phyloP scores from a whole-genome alignment of 495 filamentous ascomycete species.

The Tuber borchii region DNA sequence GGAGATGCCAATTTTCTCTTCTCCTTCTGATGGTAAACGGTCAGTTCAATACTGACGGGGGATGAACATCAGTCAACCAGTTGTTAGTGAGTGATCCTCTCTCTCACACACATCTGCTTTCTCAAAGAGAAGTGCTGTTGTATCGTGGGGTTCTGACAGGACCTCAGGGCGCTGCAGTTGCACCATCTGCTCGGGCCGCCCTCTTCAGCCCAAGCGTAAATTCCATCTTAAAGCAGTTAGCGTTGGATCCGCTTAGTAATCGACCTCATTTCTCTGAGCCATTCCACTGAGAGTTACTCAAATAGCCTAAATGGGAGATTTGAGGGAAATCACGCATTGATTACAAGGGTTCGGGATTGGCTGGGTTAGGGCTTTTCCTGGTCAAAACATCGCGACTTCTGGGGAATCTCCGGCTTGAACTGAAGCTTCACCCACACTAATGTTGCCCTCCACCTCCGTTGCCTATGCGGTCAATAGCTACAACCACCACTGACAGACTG shows the following conservation, averaged over 20 bases:
- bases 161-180: neutral
- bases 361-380: neutral
- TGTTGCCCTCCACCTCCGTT: neutral
- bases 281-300: neutral
- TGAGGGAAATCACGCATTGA: neutral
- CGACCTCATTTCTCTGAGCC: neutral
- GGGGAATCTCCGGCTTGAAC: neutral
- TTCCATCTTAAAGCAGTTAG: neutral
- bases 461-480: neutral
- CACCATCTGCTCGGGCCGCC: neutral
- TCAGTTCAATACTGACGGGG: neutral
- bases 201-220: neutral
- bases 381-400: slow-evolving; percentile 6
- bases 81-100: neutral
- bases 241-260: neutral
- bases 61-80: neutral
- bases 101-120: neutral
- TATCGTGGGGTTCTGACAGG: neutral
- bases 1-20: neutral
- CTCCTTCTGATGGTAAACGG: neutral
- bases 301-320: neutral
- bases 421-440: neutral
- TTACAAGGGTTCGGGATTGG: neutral
- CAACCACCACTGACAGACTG: neutral
- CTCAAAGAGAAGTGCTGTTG: neutral